Percentiles rank a stretch among this genome's conserved stretches.
Conservation (phyloP, 345 rosid genomes). For the Populus euphratica region DNA sequence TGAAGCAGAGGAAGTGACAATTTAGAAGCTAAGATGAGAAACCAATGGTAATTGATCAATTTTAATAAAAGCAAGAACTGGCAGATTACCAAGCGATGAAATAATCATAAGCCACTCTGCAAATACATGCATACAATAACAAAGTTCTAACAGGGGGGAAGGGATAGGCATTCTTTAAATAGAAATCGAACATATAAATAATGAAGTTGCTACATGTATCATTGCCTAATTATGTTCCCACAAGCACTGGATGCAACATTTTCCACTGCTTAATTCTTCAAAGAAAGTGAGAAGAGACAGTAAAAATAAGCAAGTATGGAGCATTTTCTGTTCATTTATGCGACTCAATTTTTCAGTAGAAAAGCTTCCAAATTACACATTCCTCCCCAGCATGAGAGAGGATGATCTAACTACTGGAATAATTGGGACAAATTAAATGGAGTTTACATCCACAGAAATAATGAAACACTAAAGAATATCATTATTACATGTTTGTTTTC, state of each 20-base stretch:
- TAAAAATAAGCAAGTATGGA: background rate
- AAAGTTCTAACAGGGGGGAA: background rate
- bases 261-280: background rate
- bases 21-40: background rate
- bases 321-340: background rate
- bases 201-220: background rate
- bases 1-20: conserved; percentile 6
- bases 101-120: background rate
- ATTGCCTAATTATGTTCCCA: too few relatives aligned
- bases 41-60: background rate
- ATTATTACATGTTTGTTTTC: conserved; percentile 80
- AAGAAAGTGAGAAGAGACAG: background rate
- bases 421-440: conserved; percentile 2
- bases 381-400: background rate
- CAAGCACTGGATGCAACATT: background rate
- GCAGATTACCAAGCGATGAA: background rate
- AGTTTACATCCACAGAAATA: background rate
- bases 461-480: conserved; percentile 6
- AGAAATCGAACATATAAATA: background rate
- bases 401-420: background rate
- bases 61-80: conserved; percentile 4
- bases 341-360: background rate
- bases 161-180: background rate
- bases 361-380: background rate
- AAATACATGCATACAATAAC: background rate